Base-by-base conservation (phyloP, 2,329 filamentous ascomycete genomes). In the Parastagonospora avenae region DNA sequence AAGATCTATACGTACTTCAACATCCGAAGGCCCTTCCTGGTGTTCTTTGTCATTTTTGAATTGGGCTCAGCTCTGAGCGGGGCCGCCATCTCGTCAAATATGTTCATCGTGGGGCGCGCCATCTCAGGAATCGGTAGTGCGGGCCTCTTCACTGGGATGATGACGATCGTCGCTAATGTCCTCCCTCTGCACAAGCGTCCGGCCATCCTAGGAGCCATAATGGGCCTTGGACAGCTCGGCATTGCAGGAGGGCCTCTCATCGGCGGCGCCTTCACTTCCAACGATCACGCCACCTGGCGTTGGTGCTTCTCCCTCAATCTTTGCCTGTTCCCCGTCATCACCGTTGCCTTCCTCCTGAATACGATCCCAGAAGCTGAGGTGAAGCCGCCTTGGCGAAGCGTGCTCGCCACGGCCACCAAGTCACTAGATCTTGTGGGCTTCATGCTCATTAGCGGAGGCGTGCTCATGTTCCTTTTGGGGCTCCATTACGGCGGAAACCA, bases 371-470 rank as follows among this genome's bases (percentile, higher is more conserved):
- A 52, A 7, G 39, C 15, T 2, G 65, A 82, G 27, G 75, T 82
- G 49, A 75, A 82, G 7, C 77, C 81, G 46, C 80, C 80, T 42
- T 78, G 32, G 38, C 37, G 37, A 33, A 82, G 79, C 0, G 69
- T 68, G 1, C 59, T 82, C 5, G 37, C 48, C 6, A 52, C 74
- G 0, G 78, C 79, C 0, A 60, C 81, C 31, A 71, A 66, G 39
- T 78, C 78, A 1, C 75, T 82, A n/a, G 79, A 82, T 59, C 80
- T 79, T 76, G 68, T 76, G 19, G 80, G 79, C 2, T 79, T 75
- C 31, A 30, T 78, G 10, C 74, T 76, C 0, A 74, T 82, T 38
- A 63, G 79, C 0, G 76, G 71, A 2, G 64, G 79, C 11, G 77
- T 74, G 0, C 54, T 80, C 12, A 76, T 81, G 72, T 57, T 82